Conservation (phyloP, 306 rosid species). For the Delonix regia region DNA sequence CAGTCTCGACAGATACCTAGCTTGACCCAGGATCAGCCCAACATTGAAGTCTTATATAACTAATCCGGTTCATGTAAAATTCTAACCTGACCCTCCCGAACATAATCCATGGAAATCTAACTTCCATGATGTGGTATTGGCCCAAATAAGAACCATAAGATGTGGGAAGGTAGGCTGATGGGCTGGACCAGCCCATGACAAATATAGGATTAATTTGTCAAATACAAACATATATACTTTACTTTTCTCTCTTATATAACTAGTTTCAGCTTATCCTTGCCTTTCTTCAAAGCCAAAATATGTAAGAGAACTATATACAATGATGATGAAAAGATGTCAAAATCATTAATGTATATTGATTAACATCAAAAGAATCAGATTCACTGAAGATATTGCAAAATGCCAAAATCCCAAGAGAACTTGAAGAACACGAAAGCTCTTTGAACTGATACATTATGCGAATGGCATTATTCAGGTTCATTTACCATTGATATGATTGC, state of each 20-base stretch:
- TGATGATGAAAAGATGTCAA: neutral
- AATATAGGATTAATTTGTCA: too few species aligned
- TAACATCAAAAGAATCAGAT: neutral
- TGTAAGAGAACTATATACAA: neutral
- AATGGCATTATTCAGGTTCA: neutral
- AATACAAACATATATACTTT: too few species aligned
- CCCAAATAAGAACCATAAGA: neutral
- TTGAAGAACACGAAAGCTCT: too few species aligned
- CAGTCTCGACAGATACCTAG: too few species aligned
- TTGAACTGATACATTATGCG: neutral
- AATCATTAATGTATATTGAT: neutral
- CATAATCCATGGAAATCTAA: neutral
- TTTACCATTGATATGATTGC: neutral
- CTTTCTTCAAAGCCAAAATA: too few species aligned
- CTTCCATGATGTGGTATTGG: neutral
- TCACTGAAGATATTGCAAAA: neutral
- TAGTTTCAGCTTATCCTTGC: too few species aligned
- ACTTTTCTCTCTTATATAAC: too few species aligned
- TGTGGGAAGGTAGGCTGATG: neutral
- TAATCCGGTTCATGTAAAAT: too few species aligned
- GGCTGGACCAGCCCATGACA: neutral
- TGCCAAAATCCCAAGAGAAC: too few species aligned
- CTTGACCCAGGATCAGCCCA: too few species aligned
- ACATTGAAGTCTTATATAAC: too few species aligned
- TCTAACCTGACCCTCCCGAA: too few species aligned